Conservation (phyloP, 176 grass and related monocot genomes). For the Musa acuminata region DNA sequence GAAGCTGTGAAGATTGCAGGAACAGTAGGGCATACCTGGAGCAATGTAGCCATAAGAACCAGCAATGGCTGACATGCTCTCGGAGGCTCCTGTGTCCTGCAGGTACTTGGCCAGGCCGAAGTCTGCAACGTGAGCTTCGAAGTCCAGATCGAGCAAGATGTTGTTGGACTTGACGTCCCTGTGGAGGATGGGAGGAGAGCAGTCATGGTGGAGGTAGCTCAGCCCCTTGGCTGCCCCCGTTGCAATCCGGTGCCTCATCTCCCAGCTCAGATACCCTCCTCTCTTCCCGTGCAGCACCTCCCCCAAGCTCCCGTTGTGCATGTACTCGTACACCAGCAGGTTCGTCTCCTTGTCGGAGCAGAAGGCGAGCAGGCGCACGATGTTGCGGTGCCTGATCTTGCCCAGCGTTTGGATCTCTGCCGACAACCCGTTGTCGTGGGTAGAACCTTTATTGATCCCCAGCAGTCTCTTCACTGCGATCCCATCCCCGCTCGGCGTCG, state of each 20-base stretch:
- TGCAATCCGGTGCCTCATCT: constrained; percentile 70
- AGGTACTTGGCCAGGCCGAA: constrained; percentile 92
- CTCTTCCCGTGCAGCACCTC: constrained; percentile 91
- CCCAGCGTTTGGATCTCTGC: constrained; percentile 91
- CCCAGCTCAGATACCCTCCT: constrained; percentile 69
- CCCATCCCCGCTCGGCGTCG: constrained; percentile 38
- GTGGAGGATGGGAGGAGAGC: constrained; percentile 72
- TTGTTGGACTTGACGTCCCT: constrained; percentile 98
- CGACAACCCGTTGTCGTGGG: constrained; percentile 68
- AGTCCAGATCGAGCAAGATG: constrained; percentile 68
- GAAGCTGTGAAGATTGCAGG: not conserved
- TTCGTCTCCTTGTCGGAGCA: constrained; percentile 62
- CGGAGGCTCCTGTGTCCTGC: constrained; percentile 45
- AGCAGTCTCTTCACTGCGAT: constrained; percentile 85
- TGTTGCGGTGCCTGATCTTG: constrained; percentile 77
- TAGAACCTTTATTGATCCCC: constrained; percentile 37
- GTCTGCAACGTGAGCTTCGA: constrained; percentile 86
- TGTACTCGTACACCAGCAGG: constrained; percentile 86
- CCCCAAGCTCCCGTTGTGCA: constrained; percentile 86
- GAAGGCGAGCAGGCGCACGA: constrained; percentile 74
- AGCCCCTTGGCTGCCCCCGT: constrained; percentile 82
- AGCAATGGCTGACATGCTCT: constrained; percentile 96
- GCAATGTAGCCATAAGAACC: constrained; percentile 98
- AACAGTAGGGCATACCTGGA: constrained; percentile 43
- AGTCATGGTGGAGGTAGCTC: constrained; percentile 94